Evolutionary conservation across 1,139 yeast genomes (phyloP), one percentile per base, ranked within the genome.

Genomic region (Protomyces pachydermus): DNA sequence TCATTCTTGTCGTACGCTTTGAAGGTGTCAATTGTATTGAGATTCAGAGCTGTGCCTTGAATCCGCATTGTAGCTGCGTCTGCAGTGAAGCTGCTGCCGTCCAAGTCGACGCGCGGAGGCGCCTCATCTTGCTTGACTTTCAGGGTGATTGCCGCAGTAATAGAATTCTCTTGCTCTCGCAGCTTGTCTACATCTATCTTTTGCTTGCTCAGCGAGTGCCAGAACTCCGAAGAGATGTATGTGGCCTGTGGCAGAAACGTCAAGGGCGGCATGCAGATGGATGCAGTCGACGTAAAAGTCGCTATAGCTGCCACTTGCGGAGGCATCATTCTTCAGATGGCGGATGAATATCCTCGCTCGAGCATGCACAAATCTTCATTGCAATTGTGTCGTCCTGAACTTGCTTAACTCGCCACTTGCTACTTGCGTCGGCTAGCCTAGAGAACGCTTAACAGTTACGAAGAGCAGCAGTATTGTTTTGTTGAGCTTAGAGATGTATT

Each of bases 11-110:
- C 86, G 0, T 82, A 70, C 14, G 73, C 74, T 71, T 87, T 88
- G 76, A 93, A 93, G 68, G 88, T 90, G 69, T 91, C 97, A 42
- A 91, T 79, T 0, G 97, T 90, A 74, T 93, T 93, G 56, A 85
- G 82, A 72, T 91, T 90, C 54, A 77, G 74, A 34, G 89, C 68
- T n/a, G 67, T 54, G 0, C 84, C 84, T 0, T 76, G 76, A 1
- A 74, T 48, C 0, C 71, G 69, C 0, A 73, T 14, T 64, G 54
- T 2, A 38, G 58, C 69, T 70, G 9, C 69, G 67, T 23, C 39
- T 52, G 5, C 69, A 65, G 18, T 68, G 58, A 52, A 68, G 66
- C 58, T 68, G 20, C 54, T 60, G 62, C 20, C 25, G 28, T 69
- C 69, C 28, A 66, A 61, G n/a, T 69, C 70, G 64, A 81, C 79